Conservation (phyloP, 2,329 filamentous ascomycete genomes). For the Mycosphaerella sp. region DNA sequence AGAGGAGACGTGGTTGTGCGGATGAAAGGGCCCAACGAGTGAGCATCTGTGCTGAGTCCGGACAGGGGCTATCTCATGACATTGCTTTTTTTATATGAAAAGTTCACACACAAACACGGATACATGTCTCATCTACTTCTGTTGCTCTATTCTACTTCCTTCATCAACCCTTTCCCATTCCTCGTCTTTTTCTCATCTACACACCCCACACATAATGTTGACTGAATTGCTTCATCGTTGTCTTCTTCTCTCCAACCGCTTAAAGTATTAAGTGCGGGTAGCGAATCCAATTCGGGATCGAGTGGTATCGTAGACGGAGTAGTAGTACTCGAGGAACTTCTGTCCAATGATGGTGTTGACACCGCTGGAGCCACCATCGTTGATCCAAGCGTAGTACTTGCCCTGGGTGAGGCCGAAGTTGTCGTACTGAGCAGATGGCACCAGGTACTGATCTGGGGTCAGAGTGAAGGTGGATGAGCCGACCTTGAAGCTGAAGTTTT, state of each 20-base stretch:
- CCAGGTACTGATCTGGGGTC: slow-evolving; percentile 19
- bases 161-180: too few relatives aligned
- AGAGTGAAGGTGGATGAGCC: slow-evolving; percentile 19
- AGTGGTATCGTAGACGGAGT: slow-evolving; percentile 22
- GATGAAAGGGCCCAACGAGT: slow-evolving; percentile 34
- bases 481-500: slow-evolving; percentile 19
- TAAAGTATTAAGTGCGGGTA: slow-evolving; percentile 8
- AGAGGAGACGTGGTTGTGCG: slow-evolving; percentile 51
- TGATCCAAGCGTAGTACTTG: slow-evolving; percentile 23
- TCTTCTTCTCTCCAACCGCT: too few relatives aligned
- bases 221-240: too few relatives aligned
- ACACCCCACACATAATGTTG: too few relatives aligned
- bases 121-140: too few relatives aligned
- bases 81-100: too few relatives aligned
- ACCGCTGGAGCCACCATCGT: slow-evolving; percentile 18
- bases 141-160: too few relatives aligned
- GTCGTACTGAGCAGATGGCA: slow-evolving; percentile 17
- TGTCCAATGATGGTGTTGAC: slow-evolving; percentile 21
- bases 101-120: too few relatives aligned
- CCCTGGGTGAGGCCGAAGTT: slow-evolving; percentile 14
- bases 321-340: slow-evolving; percentile 23
- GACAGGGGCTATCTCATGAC: too few relatives aligned
- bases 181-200: too few relatives aligned
- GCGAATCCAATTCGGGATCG: slow-evolving; percentile 21
- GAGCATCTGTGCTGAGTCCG: not conserved